Percentiles rank a stretch among this genome's conserved stretches.
phyloP scores from a whole-genome alignment of 352 stramenopile species.

The Peronosclerospora sorghi region DNA sequence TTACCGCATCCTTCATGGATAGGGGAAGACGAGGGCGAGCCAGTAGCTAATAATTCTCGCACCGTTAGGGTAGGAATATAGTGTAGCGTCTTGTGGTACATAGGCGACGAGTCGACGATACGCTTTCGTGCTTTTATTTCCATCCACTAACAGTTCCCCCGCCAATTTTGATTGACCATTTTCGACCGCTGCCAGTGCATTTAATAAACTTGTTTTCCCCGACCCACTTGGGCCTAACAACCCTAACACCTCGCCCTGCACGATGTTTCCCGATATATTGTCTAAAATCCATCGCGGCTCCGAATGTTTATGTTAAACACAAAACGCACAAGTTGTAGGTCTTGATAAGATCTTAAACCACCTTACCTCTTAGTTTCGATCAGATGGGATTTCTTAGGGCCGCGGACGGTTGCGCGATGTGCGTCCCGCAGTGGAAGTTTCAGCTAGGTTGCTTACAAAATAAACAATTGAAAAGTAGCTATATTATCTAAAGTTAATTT shows the following conservation, averaged over 20 bases:
- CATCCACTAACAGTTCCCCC: conserved; percentile 56
- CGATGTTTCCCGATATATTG: conserved; percentile 44
- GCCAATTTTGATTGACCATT: conserved; percentile 44
- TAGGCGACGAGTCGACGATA: conserved; percentile 76
- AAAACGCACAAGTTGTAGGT: conserved; percentile 26
- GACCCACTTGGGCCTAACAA: conserved; percentile 69
- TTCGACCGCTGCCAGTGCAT: conserved; percentile 61
- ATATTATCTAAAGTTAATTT: conserved; percentile 6
- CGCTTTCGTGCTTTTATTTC: conserved; percentile 33
- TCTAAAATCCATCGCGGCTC: conserved; percentile 39
- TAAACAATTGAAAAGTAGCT: no score
- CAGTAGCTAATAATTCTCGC: conserved; percentile 74
- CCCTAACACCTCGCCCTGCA: conserved; percentile 50
- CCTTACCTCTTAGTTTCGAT: no score
- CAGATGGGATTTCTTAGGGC: no score
- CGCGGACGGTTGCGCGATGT: no score
- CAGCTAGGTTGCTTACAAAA: no score
- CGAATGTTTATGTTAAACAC: conserved; percentile 22
- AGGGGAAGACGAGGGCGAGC: conserved; percentile 59
- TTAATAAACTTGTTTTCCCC: conserved; percentile 77
- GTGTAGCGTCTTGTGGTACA: conserved; percentile 78
- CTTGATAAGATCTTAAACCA: no score
- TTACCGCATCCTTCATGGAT: conserved; percentile 27
- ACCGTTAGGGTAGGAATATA: conserved; percentile 80
- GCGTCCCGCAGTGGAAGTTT: conserved; percentile 24